Percentiles rank a stretch among this genome's conserved stretches.
phyloP scores from a whole-genome alignment of 1,139 yeast species.

The Candida neerlandica region DNA sequence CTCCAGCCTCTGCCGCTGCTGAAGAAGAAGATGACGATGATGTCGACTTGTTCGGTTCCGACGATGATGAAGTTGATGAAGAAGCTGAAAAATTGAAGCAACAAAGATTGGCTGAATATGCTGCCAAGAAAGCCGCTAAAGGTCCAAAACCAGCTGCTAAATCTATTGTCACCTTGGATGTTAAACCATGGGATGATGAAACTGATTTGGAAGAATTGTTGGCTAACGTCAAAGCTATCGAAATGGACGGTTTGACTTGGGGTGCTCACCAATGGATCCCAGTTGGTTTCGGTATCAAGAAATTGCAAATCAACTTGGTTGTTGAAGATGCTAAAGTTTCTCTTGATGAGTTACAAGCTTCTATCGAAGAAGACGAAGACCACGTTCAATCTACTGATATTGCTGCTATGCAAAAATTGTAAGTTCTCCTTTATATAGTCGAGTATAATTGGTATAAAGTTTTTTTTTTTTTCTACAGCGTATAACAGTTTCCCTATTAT shows the following conservation, averaged over 20 bases:
- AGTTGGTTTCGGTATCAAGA: conserved; percentile 99
- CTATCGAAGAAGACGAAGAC: conserved; percentile 95
- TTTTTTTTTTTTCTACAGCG: neutral
- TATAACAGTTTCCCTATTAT: too few species aligned
- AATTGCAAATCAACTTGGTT: conserved; percentile 97
- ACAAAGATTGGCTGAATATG: conserved; percentile 96
- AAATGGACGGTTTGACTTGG: conserved; percentile 94
- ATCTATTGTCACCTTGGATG: conserved; percentile 94
- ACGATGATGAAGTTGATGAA: conserved; percentile 92
- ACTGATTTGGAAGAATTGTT: conserved; percentile 89
- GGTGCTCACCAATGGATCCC: conserved; percentile 97
- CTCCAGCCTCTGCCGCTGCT: conserved; percentile 57
- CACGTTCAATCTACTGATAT: conserved; percentile 98
- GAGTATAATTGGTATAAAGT: neutral
- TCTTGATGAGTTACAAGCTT: conserved; percentile 81
- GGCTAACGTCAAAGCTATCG: conserved; percentile 80
- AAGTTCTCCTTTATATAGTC: conserved; percentile 33
- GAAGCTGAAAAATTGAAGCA: conserved; percentile 97
- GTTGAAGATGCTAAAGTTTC: conserved; percentile 97
- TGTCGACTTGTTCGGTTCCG: conserved; percentile 93
- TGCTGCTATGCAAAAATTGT: conserved; percentile 98
- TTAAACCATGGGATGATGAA: conserved; percentile 99
- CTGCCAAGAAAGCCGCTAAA: conserved; percentile 95
- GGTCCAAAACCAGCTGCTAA: conserved; percentile 99
- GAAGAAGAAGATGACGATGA: conserved; percentile 86